Evolutionary conservation across 129 eudicot genomes (phyloP), one percentile per base, ranked within the genome.

Genomic region (Gnaphalium uliginosum): DNA sequence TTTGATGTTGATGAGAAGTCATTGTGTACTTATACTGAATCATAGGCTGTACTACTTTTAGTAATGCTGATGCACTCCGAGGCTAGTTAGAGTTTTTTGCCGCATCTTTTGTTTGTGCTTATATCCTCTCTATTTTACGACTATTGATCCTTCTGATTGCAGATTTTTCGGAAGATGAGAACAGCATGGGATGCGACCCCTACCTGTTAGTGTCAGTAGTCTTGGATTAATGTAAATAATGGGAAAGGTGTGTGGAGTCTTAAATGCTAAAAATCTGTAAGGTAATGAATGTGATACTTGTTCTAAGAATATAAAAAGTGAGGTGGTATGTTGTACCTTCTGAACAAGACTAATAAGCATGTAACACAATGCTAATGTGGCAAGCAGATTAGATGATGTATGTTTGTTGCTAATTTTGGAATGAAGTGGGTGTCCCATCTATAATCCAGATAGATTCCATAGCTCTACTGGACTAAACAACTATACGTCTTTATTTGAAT

Each of bases 221-320:
- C 30, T 41, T 41, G 57, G 57, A 68, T 15, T 74, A 1, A 62
- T 71, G 32, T 71, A 21, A 79, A 71, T 79, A 48, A 72, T 50
- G 69, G 32, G 15, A n/a, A n/a, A 27, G 18, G 25, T 53, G 23
- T 57, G 54, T 76, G 7, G 9, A 50, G 67, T 59, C 68, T 41
- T 43, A 50, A 78, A 59, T 60, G 33, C 24, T 59, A n/a, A 58
- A 69, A 26, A 43, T 69, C 32, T 65, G 24, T 48, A 13, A 26
- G 32, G 72, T 75, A 61, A 43, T n/a, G 39, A 63, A 21, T 27
- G 11, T 43, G 35, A 1, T 24, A 11, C 67, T 27, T 62, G 7
- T 19, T 53, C 59, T 53, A 53, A 41, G 48, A 41, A 1, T 41
- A 41, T 41, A 41, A 41, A 41, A 5, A 8, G 1, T 41, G 14